Percentiles rank a stretch among this genome's conserved stretches.
Conservation (phyloP, 208 protist species). For the Wallacemonas sp. region DNA sequence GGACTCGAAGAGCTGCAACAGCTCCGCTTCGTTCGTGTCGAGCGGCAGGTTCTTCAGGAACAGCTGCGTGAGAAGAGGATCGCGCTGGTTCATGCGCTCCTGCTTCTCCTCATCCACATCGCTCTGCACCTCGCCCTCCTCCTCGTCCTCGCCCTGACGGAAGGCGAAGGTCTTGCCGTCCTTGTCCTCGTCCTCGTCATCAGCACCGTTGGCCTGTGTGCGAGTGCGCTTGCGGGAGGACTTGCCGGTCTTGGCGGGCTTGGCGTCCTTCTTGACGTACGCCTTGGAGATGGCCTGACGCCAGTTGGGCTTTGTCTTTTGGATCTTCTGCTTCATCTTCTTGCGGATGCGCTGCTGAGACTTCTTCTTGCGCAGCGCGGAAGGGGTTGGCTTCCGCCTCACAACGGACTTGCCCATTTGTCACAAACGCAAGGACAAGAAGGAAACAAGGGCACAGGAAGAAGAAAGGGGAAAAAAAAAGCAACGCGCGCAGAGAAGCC, state of each 20-base stretch:
- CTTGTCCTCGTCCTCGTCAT: slow-evolving; percentile 27
- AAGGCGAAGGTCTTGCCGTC: slow-evolving; percentile 36
- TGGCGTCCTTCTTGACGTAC: slow-evolving; percentile 46
- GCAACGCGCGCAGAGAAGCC: too few species aligned
- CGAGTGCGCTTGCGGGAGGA: slow-evolving; percentile 49
- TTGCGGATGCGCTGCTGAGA: slow-evolving; percentile 90
- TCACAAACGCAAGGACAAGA: too few species aligned
- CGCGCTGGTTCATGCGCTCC: slow-evolving; percentile 80
- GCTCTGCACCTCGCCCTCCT: slow-evolving; percentile 81
- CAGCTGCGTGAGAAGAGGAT: slow-evolving; percentile 88
- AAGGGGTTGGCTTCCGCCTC: slow-evolving; percentile 84
- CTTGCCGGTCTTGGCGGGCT: slow-evolving; percentile 29
- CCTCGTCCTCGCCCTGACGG: slow-evolving; percentile 39
- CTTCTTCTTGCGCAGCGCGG: slow-evolving; percentile 84
- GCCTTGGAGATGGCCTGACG: slow-evolving; percentile 67
- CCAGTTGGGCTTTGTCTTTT: slow-evolving; percentile 83
- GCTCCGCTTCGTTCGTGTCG: slow-evolving; percentile 86
- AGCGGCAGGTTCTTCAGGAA: slow-evolving; percentile 86
- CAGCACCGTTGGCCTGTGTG: slow-evolving; percentile 3
- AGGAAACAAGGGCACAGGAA: too few species aligned
- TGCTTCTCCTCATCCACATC: slow-evolving; percentile 91
- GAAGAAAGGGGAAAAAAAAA: too few species aligned
- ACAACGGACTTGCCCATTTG: slow-evolving; percentile 77
- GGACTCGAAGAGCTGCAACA: slow-evolving; percentile 66
- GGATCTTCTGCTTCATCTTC: slow-evolving; percentile 69